Percentiles rank a stretch among this genome's conserved stretches.
These are phyloP conservation scores for Spencermartinsiella europaea DNA, from an alignment of 805 yeast genomes.

Conservation along the genomic window DNA sequence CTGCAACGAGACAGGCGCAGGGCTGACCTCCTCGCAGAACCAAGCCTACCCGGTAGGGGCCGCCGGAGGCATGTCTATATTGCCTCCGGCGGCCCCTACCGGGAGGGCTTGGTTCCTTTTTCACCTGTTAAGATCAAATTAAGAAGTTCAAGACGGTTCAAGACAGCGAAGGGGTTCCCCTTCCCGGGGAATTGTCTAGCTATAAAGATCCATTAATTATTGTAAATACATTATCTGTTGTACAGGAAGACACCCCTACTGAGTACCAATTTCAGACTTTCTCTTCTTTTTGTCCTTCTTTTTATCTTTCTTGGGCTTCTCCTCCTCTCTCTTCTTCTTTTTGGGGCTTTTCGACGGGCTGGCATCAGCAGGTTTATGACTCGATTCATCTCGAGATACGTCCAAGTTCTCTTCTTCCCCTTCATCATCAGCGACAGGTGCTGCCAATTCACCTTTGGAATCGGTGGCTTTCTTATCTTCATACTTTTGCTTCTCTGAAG, in stretches of 20 bases:
- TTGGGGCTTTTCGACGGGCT: conserved; percentile 14
- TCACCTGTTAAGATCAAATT: too few species aligned
- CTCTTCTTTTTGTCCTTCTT: conserved; percentile 48
- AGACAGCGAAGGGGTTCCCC: too few species aligned
- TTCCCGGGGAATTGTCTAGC: too few species aligned
- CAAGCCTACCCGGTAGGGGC: not conserved
- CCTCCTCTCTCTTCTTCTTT: conserved; percentile 29
- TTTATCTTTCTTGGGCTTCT: conserved; percentile 29
- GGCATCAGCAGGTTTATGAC: not conserved
- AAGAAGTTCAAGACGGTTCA: too few species aligned
- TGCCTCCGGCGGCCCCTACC: too few species aligned
- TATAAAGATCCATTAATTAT: too few species aligned
- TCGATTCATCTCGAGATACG: not conserved
- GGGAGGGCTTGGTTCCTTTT: too few species aligned
- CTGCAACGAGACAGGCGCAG: too few species aligned
- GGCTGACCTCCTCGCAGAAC: too few species aligned
- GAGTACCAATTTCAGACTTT: conserved; percentile 24
- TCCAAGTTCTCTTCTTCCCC: not conserved
- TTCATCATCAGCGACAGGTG: not conserved
- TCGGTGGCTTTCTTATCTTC: conserved; percentile 37
- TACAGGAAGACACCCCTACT: not conserved
- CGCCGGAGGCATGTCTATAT: too few species aligned
- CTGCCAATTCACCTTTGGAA: not conserved
- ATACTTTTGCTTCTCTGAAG: conserved; percentile 42
- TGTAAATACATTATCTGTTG: not conserved